Conservation (phyloP, 2,329 filamentous ascomycete species). For the Anthostomella pinea region DNA sequence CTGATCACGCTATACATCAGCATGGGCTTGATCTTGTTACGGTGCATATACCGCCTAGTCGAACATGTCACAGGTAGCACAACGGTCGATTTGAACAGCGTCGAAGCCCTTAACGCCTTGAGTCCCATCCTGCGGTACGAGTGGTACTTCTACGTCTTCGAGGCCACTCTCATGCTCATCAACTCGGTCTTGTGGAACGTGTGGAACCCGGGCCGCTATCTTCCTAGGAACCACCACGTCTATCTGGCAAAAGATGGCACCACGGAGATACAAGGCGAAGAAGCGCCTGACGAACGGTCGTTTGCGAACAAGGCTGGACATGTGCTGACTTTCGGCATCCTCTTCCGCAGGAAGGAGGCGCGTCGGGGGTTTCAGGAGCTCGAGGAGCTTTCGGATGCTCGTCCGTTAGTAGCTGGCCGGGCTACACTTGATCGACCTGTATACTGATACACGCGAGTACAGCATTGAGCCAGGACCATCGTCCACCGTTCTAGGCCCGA, state of each 20-base stretch:
- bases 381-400: no score
- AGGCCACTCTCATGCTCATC: constrained; percentile 40
- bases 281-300: no score
- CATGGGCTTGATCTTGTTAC: constrained; percentile 42
- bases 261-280: constrained; percentile 14
- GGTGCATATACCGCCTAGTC: constrained; percentile 49
- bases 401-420: no score
- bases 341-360: no score
- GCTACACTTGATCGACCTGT: no score
- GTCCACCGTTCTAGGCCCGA: no score
- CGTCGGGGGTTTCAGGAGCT: no score
- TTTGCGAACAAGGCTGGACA: no score
- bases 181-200: constrained; percentile 44
- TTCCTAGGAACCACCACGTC: constrained; percentile 37
- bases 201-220: constrained; percentile 39
- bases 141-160: constrained; percentile 46
- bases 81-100: constrained; percentile 31
- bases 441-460: no score
- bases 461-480: no score
- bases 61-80: constrained; percentile 41
- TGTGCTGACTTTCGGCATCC: no score
- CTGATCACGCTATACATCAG: constrained; percentile 42
- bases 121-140: constrained; percentile 41
- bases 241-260: constrained; percentile 41
- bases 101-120: constrained; percentile 27